Percentiles rank a stretch among this genome's conserved stretches.
These are phyloP conservation scores for Fusarium nisikadoi DNA, from an alignment of 2,329 filamentous ascomycete genomes.

Conservation along the genomic window DNA sequence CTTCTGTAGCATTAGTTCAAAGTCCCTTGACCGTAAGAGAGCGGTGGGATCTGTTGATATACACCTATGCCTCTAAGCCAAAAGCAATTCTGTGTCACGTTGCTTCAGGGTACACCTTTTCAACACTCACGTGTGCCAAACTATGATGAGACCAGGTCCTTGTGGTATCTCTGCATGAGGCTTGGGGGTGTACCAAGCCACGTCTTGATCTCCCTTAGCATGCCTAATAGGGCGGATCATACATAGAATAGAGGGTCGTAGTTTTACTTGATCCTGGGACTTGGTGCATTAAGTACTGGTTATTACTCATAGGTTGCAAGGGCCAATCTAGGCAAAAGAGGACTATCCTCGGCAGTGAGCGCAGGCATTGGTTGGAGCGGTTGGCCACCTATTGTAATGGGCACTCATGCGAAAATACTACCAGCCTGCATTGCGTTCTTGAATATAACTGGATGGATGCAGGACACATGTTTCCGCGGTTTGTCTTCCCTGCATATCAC, in stretches of 20 bases:
- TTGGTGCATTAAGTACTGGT: accelerated
- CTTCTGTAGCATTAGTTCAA: background rate
- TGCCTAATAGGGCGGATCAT: background rate
- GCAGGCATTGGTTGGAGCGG: background rate
- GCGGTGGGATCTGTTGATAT: background rate
- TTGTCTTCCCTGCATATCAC: background rate
- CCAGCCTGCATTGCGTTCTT: accelerated
- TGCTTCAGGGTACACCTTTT: accelerated
- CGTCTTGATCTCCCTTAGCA: background rate
- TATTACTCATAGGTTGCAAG: accelerated
- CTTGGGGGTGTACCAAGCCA: background rate
- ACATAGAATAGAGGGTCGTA: background rate
- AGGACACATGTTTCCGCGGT: background rate
- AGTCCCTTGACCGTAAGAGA: background rate
- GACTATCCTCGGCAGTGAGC: background rate
- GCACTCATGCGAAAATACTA: accelerated
- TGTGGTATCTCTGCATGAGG: accelerated
- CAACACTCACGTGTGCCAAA: accelerated
- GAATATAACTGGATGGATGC: background rate
- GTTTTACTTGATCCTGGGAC: accelerated
- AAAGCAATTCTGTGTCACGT: background rate
- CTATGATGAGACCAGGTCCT: accelerated
- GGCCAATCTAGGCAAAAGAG: background rate
- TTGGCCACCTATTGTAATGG: accelerated
- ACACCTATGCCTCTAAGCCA: accelerated